Evolutionary conservation across 169 alveolate species (phyloP).

Genomic region (Babesia ovis): DNA sequence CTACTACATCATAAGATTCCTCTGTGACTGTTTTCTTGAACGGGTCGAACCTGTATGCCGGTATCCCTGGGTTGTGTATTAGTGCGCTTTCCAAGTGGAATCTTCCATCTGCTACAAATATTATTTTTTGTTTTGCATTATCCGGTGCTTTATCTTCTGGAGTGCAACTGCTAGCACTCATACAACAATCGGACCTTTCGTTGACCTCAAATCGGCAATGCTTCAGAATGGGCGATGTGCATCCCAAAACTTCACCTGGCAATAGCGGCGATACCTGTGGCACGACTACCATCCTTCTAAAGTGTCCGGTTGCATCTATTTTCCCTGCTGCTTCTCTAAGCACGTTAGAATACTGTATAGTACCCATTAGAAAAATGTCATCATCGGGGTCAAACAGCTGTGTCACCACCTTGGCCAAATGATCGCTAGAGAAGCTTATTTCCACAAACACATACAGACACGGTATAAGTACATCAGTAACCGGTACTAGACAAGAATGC

Average conservation of each 20-base stretch:
- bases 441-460: slow-evolving; percentile 95
- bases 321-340: slow-evolving; percentile 66
- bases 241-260: slow-evolving; percentile 96
- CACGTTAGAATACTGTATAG: slow-evolving; percentile 86
- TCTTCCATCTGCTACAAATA: slow-evolving; percentile 98
- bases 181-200: neutral
- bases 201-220: slow-evolving; percentile 16
- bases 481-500: slow-evolving; percentile 96
- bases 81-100: slow-evolving; percentile 98
- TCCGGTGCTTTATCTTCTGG: neutral
- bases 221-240: slow-evolving; percentile 88
- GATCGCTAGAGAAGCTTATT: slow-evolving; percentile 87
- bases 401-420: slow-evolving; percentile 84
- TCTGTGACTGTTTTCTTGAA: slow-evolving; percentile 85
- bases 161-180: neutral
- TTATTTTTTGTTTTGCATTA: slow-evolving; percentile 47
- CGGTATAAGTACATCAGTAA: slow-evolving; percentile 80
- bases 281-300: slow-evolving; percentile 72
- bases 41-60: slow-evolving; percentile 93
- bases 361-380: slow-evolving; percentile 84
- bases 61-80: slow-evolving; percentile 94
- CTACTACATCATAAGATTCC: slow-evolving; percentile 85
- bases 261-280: slow-evolving; percentile 96
- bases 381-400: slow-evolving; percentile 70
- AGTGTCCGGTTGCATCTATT: slow-evolving; percentile 58